Percentiles rank a stretch among this genome's conserved stretches.
phyloP scores from a whole-genome alignment of 768 basidiomycete species.

The Trametes meyenii region DNA sequence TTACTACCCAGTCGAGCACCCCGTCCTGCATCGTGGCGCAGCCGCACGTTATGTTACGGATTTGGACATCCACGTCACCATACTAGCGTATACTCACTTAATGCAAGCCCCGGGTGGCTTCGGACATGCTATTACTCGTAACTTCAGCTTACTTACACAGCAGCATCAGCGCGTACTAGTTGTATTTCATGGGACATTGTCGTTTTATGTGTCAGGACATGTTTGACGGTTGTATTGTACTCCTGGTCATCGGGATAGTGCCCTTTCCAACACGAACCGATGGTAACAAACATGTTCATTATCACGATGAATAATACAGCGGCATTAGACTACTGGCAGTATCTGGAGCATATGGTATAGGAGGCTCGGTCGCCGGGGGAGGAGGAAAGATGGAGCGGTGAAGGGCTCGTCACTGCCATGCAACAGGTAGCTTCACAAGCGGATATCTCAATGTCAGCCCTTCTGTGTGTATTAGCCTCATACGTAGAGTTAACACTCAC shows the following conservation, averaged over 20 bases:
- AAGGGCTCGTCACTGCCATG: no score
- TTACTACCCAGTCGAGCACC: neutral
- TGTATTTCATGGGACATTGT: slow-evolving; percentile 1
- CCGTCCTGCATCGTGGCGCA: neutral
- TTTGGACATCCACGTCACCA: neutral
- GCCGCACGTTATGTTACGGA: neutral
- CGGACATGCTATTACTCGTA: no score
- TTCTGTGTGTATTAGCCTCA: no score
- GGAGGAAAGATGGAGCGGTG: no score
- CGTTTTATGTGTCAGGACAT: neutral
- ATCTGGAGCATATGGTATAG: no score
- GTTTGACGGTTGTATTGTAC: neutral
- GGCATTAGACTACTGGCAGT: no score
- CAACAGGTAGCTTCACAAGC: no score
- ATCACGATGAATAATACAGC: neutral
- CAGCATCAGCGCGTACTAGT: neutral
- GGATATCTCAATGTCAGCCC: no score
- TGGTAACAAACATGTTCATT: neutral
- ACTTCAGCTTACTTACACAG: neutral
- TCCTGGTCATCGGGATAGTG: neutral
- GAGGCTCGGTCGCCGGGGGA: no score
- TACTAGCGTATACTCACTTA: neutral
- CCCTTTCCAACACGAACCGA: neutral
- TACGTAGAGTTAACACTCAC: no score
- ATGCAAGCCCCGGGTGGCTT: neutral